Conservation (phyloP, 78 protist species). For the Protostelium mycophagum region DNA sequence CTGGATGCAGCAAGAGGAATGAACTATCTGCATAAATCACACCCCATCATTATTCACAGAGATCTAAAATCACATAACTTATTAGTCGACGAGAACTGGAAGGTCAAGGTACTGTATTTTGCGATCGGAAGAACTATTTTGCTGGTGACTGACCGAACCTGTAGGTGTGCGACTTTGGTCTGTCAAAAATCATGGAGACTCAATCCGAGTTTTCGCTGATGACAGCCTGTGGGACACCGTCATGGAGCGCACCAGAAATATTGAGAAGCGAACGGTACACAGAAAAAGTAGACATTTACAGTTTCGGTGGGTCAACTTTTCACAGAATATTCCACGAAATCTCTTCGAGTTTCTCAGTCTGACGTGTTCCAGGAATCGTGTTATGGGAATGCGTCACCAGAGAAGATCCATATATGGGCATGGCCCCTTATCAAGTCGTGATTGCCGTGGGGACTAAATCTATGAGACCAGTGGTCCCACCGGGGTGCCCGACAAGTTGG, state of each 20-base stretch:
- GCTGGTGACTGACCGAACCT: too few species aligned
- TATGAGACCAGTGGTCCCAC: conserved; percentile 51
- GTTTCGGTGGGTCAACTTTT: conserved; percentile 11
- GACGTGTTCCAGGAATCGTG: conserved; percentile 23
- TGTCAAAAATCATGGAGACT: conserved; percentile 37
- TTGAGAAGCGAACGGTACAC: conserved; percentile 51
- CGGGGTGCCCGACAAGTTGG: conserved; percentile 18
- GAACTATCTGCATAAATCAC: conserved; percentile 49
- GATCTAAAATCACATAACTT: conserved; percentile 65
- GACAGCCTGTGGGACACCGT: conserved; percentile 75
- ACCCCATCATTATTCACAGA: conserved; percentile 60
- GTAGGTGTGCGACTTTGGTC: conserved; percentile 50
- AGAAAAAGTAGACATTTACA: conserved; percentile 52
- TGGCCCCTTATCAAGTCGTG: conserved; percentile 65
- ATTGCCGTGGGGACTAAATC: conserved; percentile 64
- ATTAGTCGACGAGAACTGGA: conserved; percentile 61
- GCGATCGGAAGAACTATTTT: background rate
- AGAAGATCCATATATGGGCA: conserved; percentile 47
- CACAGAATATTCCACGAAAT: background rate
- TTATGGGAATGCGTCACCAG: conserved; percentile 67
- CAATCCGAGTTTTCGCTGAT: conserved; percentile 18
- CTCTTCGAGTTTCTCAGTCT: too few species aligned
- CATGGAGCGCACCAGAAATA: conserved; percentile 69
- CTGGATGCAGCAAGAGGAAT: conserved; percentile 47
- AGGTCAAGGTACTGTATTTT: conserved; percentile 37